Conservation (phyloP, 2,329 filamentous ascomycete species). For the Penicillium sp. region DNA sequence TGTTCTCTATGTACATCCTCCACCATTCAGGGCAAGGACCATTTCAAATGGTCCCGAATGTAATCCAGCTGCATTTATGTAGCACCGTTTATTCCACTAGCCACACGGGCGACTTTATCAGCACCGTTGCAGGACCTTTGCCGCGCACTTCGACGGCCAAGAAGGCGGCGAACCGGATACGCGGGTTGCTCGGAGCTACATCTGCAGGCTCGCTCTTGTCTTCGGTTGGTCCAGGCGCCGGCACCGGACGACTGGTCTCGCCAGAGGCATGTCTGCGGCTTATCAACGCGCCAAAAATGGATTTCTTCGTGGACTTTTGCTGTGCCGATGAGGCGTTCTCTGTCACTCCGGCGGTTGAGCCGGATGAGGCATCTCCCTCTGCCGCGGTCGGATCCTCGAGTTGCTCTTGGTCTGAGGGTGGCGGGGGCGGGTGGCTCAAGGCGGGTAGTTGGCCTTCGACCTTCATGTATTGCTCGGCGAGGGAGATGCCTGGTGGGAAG, state of each 20-base stretch:
- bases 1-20: constrained; percentile 13
- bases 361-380: constrained; percentile 25
- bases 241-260: constrained; percentile 10
- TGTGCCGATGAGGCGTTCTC: constrained; percentile 16
- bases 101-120: constrained; percentile 72
- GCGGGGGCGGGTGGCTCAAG: constrained; percentile 37
- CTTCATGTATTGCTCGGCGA: constrained; percentile 78
- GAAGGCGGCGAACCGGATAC: constrained; percentile 73
- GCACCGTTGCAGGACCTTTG: constrained; percentile 58
- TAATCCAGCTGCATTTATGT: neutral
- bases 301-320: constrained; percentile 38
- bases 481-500: constrained; percentile 69
- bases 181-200: constrained; percentile 54
- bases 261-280: constrained; percentile 30
- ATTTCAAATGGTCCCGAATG: neutral
- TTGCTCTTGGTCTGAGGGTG: constrained; percentile 20
- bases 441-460: constrained; percentile 67
- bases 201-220: constrained; percentile 23
- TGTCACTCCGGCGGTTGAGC: constrained; percentile 18
- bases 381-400: constrained; percentile 5
- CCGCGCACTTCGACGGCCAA: constrained; percentile 71
- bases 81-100: constrained; percentile 26
- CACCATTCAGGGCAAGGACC: neutral
- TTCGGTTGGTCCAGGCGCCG: constrained; percentile 15
- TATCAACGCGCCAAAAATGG: constrained; percentile 44